phyloP scores from a whole-genome alignment of 2,329 filamentous ascomycete species.

The Clonostachys chloroleuca region DNA sequence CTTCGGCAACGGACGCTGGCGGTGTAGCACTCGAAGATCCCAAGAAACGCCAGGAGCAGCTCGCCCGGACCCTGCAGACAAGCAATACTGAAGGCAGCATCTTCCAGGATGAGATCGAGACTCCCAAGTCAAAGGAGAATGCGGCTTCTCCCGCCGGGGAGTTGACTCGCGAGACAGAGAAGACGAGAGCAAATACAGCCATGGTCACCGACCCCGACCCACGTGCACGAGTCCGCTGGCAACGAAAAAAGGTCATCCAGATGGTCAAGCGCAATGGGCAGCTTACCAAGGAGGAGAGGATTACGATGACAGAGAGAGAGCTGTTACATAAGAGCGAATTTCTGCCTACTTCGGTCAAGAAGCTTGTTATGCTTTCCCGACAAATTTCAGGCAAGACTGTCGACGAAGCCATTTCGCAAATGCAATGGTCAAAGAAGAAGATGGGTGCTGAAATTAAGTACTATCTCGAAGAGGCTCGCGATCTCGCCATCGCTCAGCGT shows the following conservation, averaged over 20 bases:
- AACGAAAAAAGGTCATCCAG: slow-evolving; percentile 79
- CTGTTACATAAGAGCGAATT: slow-evolving; percentile 58
- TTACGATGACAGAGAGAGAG: slow-evolving; percentile 60
- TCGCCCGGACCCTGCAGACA: slow-evolving; percentile 7
- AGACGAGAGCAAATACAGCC: slow-evolving; percentile 48
- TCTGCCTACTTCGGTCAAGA: slow-evolving; percentile 86
- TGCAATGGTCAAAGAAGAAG: slow-evolving; percentile 95
- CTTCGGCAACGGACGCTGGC: slow-evolving; percentile 12
- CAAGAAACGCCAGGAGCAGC: slow-evolving; percentile 33
- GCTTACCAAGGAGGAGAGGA: slow-evolving; percentile 55
- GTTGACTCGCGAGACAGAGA: slow-evolving; percentile 11
- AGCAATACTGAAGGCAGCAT: slow-evolving; percentile 48
- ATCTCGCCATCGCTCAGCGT: slow-evolving; percentile 71
- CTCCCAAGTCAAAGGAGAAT: slow-evolving; percentile 2
- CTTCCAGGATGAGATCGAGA: slow-evolving; percentile 54
- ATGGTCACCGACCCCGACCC: slow-evolving; percentile 73
- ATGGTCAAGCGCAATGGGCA: slow-evolving; percentile 58
- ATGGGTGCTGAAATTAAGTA: slow-evolving; percentile 74
- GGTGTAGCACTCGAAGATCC: slow-evolving; percentile 33
- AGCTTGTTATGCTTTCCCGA: slow-evolving; percentile 77
- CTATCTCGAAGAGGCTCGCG: slow-evolving; percentile 76
- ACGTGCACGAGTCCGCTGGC: slow-evolving; percentile 65
- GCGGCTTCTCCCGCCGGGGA: slow-evolving; percentile 13
- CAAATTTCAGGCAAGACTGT: slow-evolving; percentile 94
- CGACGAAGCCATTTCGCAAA: slow-evolving; percentile 89